Conservation (phyloP, 1,284 basidiomycete species). For the Xerocomus nothofagi region DNA sequence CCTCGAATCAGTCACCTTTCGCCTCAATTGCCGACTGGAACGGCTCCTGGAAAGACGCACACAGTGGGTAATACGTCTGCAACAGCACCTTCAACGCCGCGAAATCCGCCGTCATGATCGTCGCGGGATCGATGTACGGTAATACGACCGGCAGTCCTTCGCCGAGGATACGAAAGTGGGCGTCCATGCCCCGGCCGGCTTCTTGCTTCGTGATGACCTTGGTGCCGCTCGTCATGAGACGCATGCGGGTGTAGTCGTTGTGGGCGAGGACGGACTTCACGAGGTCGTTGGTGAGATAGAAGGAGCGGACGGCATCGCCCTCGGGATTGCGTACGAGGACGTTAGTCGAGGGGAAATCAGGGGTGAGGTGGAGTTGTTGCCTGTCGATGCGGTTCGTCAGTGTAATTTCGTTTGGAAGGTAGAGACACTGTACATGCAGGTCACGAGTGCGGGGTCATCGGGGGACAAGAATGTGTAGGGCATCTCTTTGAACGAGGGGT, state of each 20-base stretch:
- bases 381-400: conserved; percentile 38
- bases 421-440: conserved; percentile 72
- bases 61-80: conserved; percentile 77
- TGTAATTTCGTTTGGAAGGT: neutral
- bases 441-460: conserved; percentile 67
- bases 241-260: conserved; percentile 85
- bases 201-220: conserved; percentile 80
- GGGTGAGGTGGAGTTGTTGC: conserved; percentile 70
- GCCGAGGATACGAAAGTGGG: conserved; percentile 76
- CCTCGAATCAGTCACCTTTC: conserved; percentile 42
- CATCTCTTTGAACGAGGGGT: conserved; percentile 80
- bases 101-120: conserved; percentile 64
- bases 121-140: conserved; percentile 68
- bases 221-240: conserved; percentile 89
- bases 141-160: conserved; percentile 86
- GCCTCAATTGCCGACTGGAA: conserved; percentile 53
- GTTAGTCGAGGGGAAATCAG: conserved; percentile 76
- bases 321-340: conserved; percentile 86
- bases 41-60: conserved; percentile 58
- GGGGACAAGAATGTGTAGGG: conserved; percentile 82
- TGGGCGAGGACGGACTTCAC: conserved; percentile 78
- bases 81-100: conserved; percentile 67
- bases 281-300: conserved; percentile 88
- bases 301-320: conserved; percentile 76
- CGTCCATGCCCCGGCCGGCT: conserved; percentile 50